Conservation (phyloP, 2,329 filamentous ascomycete species). For the Acephala macrosclerotiorum region DNA sequence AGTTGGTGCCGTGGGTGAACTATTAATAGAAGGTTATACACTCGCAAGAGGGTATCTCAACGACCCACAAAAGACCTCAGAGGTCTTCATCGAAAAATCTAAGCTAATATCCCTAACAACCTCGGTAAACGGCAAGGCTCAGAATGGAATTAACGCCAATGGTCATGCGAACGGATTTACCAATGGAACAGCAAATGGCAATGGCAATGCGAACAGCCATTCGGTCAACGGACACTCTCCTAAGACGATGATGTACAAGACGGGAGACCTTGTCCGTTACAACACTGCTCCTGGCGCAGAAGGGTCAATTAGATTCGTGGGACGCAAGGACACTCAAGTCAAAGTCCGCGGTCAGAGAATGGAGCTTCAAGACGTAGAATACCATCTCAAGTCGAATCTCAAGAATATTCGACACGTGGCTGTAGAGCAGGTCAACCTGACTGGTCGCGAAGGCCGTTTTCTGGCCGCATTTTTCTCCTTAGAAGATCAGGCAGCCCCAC, state of each 20-base stretch:
- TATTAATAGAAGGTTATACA: conserved; percentile 48
- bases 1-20: conserved; percentile 46
- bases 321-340: conserved; percentile 69
- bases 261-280: conserved; percentile 59
- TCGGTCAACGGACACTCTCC: no score
- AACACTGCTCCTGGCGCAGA: conserved; percentile 51
- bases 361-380: conserved; percentile 67
- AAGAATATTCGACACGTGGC: no score
- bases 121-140: conserved; percentile 42
- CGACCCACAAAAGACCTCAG: conserved; percentile 45
- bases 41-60: conserved; percentile 50
- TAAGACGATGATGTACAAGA: conserved; percentile 50
- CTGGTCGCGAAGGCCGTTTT: no score
- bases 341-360: conserved; percentile 70
- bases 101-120: conserved; percentile 40
- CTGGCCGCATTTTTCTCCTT: no score
- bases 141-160: no score
- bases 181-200: no score
- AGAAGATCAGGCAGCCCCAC: no score
- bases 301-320: conserved; percentile 65
- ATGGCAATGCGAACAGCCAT: no score
- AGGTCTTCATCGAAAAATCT: conserved; percentile 45
- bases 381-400: conserved; percentile 19
- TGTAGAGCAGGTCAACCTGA: no score
- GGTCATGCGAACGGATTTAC: no score